Conservation (phyloP, 164 flowering plant genomes). For the Saururus chinensis region DNA sequence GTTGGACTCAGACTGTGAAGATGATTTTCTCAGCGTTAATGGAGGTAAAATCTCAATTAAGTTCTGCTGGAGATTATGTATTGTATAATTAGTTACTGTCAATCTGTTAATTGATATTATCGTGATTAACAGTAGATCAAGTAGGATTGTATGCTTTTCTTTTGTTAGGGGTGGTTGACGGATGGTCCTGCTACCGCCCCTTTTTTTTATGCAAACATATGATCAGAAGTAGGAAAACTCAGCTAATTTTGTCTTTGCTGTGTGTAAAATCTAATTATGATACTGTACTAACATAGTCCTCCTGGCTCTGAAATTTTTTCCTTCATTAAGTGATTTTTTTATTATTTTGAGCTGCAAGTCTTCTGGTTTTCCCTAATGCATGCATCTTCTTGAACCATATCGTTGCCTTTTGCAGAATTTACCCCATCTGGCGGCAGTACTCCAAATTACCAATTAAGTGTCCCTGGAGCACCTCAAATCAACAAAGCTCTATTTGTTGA, state of each 20-base stretch:
- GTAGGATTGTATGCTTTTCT: too few species aligned
- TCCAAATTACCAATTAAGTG: conserved; percentile 30
- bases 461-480: conserved; percentile 20
- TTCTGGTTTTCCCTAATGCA: background rate
- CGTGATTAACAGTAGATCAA: background rate
- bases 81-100: background rate
- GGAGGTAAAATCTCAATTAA: conserved; percentile 46
- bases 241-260: too few species aligned
- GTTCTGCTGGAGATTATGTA: background rate
- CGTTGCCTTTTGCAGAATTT: conserved; percentile 43
- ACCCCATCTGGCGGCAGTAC: conserved; percentile 69
- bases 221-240: too few species aligned
- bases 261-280: too few species aligned
- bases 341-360: background rate
- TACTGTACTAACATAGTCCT: too few species aligned
- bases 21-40: conserved; percentile 75
- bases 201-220: too few species aligned
- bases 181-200: too few species aligned
- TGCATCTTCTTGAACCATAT: background rate
- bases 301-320: too few species aligned
- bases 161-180: too few species aligned
- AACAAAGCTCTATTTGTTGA: conserved; percentile 14
- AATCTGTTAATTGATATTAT: too few species aligned
- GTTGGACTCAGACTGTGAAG: conserved; percentile 87
- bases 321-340: too few species aligned